Evolutionary conservation across 306 rosid genomes (phyloP).

Genomic region (Dalbergia cultrata): DNA sequence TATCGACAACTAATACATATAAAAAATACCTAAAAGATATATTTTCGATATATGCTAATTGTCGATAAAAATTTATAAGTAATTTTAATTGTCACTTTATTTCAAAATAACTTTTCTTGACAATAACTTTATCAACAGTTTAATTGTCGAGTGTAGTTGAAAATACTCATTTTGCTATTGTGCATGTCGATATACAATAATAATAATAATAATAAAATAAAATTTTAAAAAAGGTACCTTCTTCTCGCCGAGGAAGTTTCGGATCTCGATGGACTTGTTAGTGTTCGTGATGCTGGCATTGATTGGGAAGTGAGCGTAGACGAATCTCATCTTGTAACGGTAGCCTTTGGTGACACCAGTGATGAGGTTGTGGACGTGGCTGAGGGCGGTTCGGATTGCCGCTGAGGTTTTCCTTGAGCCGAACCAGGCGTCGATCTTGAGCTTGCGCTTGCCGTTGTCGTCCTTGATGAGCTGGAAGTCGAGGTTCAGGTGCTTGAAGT

Average conservation of each 20-base stretch:
- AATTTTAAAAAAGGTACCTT: slow-evolving; percentile 46
- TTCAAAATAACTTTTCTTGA: too few species aligned
- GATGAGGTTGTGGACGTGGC: slow-evolving; percentile 78
- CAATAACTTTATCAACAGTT: too few species aligned
- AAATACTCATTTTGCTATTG: too few species aligned
- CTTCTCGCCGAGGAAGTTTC: slow-evolving; percentile 81
- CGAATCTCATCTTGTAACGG: slow-evolving; percentile 89
- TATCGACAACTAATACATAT: too few species aligned
- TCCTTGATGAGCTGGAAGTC: slow-evolving; percentile 76
- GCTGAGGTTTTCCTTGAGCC: slow-evolving; percentile 85
- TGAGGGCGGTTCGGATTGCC: slow-evolving; percentile 81
- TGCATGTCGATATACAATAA: too few species aligned
- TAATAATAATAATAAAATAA: too few species aligned
- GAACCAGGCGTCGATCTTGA: slow-evolving; percentile 78
- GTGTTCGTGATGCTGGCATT: slow-evolving; percentile 71
- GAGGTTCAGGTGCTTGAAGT: slow-evolving; percentile 82
- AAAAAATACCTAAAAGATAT: too few species aligned
- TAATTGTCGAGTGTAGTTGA: too few species aligned
- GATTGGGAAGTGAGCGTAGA: slow-evolving; percentile 85
- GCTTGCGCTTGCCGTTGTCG: slow-evolving; percentile 58
- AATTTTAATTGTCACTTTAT: too few species aligned
- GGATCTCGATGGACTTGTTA: slow-evolving; percentile 69
- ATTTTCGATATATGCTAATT: too few species aligned
- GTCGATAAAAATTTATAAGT: too few species aligned
- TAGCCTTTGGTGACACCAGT: slow-evolving; percentile 88